Evolutionary conservation across 78 protist species (phyloP).

Genomic region (Dictyostelium citrinum): DNA sequence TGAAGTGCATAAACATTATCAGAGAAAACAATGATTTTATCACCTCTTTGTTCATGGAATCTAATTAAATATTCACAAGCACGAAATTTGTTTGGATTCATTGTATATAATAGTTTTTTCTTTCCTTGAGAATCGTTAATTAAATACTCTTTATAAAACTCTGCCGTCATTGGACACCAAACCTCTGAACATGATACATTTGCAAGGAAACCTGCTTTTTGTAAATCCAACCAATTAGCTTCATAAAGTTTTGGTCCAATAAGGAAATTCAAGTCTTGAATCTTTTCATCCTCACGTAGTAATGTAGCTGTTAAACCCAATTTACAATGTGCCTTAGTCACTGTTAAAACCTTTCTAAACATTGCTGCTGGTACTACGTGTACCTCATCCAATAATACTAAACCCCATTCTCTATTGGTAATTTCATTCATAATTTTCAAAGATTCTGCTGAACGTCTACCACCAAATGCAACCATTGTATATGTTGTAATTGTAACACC

Average conservation of each 20-base stretch:
- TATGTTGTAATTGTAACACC: conserved; percentile 96
- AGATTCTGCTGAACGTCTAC: conserved; percentile 85
- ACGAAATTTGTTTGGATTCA: conserved; percentile 97
- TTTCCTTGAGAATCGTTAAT: conserved; percentile 15
- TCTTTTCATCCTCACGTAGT: conserved; percentile 98
- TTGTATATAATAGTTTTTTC: conserved; percentile 80
- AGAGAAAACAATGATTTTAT: conserved; percentile 96
- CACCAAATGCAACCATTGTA: conserved; percentile 92
- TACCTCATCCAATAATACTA: conserved; percentile 97
- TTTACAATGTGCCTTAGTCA: conserved; percentile 93
- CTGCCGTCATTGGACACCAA: conserved; percentile 96
- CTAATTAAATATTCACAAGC: conserved; percentile 91
- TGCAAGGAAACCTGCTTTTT: conserved; percentile 86
- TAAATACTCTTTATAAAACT: conserved; percentile 90
- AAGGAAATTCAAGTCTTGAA: conserved; percentile 93
- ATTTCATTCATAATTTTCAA: conserved; percentile 85
- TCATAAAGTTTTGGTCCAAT: conserved; percentile 99
- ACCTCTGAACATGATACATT: conserved; percentile 90
- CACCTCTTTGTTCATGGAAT: conserved; percentile 93
- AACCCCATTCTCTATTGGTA: conserved; percentile 96
- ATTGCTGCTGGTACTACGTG: conserved; percentile 95
- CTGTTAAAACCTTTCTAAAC: conserved; percentile 82
- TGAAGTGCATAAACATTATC: conserved; percentile 92
- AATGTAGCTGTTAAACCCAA: conserved; percentile 98
- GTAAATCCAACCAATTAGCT: conserved; percentile 99